Conservation (phyloP, 345 rosid genomes). For the Pugionium cornutum region DNA sequence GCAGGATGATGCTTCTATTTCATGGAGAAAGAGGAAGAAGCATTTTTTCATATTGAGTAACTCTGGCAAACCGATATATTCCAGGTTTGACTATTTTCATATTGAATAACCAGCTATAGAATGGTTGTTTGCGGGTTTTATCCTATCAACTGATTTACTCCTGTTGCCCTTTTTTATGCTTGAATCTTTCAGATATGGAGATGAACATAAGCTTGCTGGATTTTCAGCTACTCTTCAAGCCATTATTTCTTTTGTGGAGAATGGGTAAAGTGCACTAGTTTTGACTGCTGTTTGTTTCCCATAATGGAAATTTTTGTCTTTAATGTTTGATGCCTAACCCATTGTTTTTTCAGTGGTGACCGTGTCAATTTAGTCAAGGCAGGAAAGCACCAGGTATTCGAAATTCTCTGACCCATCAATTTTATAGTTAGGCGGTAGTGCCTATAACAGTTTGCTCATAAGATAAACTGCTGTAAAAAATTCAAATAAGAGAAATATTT, state of each 20-base stretch:
- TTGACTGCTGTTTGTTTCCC: conserved; percentile 17
- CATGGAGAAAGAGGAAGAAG: conserved; percentile 99
- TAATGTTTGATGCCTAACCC: conserved; percentile 26
- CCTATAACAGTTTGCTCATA: neutral
- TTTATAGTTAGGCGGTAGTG: neutral
- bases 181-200: conserved; percentile 73
- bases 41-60: conserved; percentile 95
- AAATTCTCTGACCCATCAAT: neutral
- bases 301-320: conserved; percentile 7
- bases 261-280: conserved; percentile 55
- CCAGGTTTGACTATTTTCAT: conserved; percentile 57
- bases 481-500: neutral
- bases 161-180: conserved; percentile 8
- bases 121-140: neutral
- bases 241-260: conserved; percentile 96
- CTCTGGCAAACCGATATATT: conserved; percentile 98
- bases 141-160: neutral
- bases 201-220: conserved; percentile 97
- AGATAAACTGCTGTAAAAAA: neutral
- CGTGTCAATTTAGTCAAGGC: conserved; percentile 80
- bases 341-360: conserved; percentile 62
- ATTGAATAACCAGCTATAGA: conserved; percentile 4
- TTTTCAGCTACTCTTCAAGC: conserved; percentile 99
- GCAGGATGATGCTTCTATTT: conserved; percentile 96
- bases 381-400: conserved; percentile 84